These are phyloP conservation scores for Alternaria solani DNA, from an alignment of 2,329 filamentous ascomycete genomes.

Conservation along the genomic window DNA sequence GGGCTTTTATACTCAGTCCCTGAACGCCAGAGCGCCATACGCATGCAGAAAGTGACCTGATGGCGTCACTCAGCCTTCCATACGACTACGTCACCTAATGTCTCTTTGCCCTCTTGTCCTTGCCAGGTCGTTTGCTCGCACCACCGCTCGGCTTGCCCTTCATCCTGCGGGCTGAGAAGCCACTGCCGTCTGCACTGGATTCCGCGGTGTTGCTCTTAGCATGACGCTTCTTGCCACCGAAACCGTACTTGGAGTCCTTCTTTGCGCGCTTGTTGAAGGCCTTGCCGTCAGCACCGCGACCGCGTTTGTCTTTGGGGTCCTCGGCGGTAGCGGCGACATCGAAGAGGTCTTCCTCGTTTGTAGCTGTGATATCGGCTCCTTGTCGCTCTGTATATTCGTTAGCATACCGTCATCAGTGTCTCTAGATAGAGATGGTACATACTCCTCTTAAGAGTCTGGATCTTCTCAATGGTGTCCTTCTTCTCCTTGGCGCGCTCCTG, in stretches of 20 bases:
- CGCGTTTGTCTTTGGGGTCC: slow-evolving; percentile 55
- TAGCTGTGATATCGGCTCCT: slow-evolving; percentile 70
- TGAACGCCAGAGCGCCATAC: slow-evolving; percentile 40
- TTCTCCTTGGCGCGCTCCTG: slow-evolving; percentile 94
- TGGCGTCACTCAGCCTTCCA: background rate
- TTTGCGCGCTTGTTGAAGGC: slow-evolving; percentile 80
- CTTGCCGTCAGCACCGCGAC: slow-evolving; percentile 35
- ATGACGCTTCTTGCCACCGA: slow-evolving; percentile 93
- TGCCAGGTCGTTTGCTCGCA: slow-evolving; percentile 44
- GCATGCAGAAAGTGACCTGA: slow-evolving; percentile 15
- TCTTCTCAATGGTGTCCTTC: slow-evolving; percentile 93
- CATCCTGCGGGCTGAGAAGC: slow-evolving; percentile 86
- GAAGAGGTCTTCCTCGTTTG: slow-evolving; percentile 85
- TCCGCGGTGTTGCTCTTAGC: slow-evolving; percentile 88
- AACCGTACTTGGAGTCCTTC: slow-evolving; percentile 94
- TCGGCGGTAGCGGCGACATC: slow-evolving; percentile 76
- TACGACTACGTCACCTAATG: slow-evolving; percentile 22
- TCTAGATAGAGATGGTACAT: slow-evolving; percentile 52
- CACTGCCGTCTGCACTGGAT: slow-evolving; percentile 80
- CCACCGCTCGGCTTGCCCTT: slow-evolving; percentile 62
- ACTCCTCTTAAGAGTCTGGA: slow-evolving; percentile 95
- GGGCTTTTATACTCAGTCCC: slow-evolving; percentile 21
- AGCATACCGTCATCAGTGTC: slow-evolving; percentile 17
- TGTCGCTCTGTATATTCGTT: slow-evolving; percentile 74
- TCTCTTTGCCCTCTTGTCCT: slow-evolving; percentile 46